Conservation (phyloP, 1,139 yeast species). For the Pneumocystis carinii region DNA sequence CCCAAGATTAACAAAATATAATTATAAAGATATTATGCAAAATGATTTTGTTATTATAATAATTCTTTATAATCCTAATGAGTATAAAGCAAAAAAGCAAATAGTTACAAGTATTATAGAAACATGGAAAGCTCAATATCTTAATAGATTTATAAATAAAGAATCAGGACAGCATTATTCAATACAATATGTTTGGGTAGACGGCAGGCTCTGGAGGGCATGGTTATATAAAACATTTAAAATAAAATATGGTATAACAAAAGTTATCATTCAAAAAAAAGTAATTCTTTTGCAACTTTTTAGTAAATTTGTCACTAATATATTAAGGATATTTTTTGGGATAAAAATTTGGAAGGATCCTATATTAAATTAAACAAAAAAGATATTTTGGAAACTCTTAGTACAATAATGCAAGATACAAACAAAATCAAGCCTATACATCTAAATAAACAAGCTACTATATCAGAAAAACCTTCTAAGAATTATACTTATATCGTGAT, state of each 20-base stretch:
- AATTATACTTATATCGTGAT: background rate
- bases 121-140: slow-evolving; percentile 18
- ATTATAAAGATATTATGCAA: slow-evolving; percentile 22
- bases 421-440: background rate
- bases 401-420: background rate
- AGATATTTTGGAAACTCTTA: background rate
- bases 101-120: slow-evolving; percentile 23
- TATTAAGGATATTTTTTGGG: slow-evolving; percentile 24
- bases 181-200: slow-evolving; percentile 28
- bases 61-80: slow-evolving; percentile 24
- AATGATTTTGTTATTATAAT: slow-evolving; percentile 22
- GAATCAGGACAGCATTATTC: slow-evolving; percentile 18
- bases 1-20: slow-evolving; percentile 26
- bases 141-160: slow-evolving; percentile 18
- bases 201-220: slow-evolving; percentile 25
- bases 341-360: slow-evolving; percentile 18
- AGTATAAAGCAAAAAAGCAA: slow-evolving; percentile 19
- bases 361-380: background rate
- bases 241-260: slow-evolving; percentile 16
- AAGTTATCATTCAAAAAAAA: slow-evolving; percentile 18
- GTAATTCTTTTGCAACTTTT: background rate
- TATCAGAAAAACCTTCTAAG: background rate
- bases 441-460: background rate
- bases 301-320: slow-evolving; percentile 8
- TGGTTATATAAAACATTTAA: slow-evolving; percentile 25